These are phyloP conservation scores for Funneliformis caledonium DNA, from an alignment of 371 early-diverging fungal species.

Conservation along the genomic window DNA sequence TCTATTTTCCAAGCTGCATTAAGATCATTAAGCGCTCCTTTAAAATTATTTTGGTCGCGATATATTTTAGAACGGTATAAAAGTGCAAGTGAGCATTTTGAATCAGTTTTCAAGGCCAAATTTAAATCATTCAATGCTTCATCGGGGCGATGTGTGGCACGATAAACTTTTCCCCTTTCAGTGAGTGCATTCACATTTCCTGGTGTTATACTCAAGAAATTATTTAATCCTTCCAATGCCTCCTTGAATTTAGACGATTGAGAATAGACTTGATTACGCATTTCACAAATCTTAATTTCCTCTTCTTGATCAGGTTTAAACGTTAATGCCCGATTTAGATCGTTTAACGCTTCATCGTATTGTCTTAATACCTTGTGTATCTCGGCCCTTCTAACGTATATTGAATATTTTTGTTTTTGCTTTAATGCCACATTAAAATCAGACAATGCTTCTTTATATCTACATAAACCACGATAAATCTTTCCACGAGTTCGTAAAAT, in stretches of 20 bases:
- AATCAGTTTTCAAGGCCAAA: background rate
- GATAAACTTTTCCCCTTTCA: slow-evolving; percentile 1
- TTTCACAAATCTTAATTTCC: background rate
- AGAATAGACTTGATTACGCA: background rate
- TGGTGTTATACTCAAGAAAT: background rate
- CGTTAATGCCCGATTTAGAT: background rate
- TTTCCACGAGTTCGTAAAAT: slow-evolving; percentile 7
- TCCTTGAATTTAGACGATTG: slow-evolving; percentile 5
- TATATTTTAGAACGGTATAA: slow-evolving; percentile 21
- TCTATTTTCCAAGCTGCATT: background rate
- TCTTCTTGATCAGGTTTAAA: background rate
- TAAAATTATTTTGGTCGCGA: background rate
- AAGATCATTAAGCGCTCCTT: background rate
- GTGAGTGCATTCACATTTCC: background rate
- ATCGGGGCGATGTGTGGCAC: background rate
- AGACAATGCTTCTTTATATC: slow-evolving; percentile 20
- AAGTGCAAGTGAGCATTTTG: background rate
- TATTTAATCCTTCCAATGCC: slow-evolving; percentile 17
- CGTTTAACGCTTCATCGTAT: slow-evolving; percentile 17
- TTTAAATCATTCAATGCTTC: slow-evolving; percentile 35
- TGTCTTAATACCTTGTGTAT: slow-evolving; percentile 13
- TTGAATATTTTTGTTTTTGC: background rate
- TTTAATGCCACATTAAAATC: slow-evolving; percentile 34
- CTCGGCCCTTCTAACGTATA: background rate
- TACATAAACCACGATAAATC: slow-evolving; percentile 23